A percentile compares a stretch with the other conserved stretches of the same genome.
Conservation (phyloP, 495 filamentous ascomycete species). For the Talaromyces liani region DNA sequence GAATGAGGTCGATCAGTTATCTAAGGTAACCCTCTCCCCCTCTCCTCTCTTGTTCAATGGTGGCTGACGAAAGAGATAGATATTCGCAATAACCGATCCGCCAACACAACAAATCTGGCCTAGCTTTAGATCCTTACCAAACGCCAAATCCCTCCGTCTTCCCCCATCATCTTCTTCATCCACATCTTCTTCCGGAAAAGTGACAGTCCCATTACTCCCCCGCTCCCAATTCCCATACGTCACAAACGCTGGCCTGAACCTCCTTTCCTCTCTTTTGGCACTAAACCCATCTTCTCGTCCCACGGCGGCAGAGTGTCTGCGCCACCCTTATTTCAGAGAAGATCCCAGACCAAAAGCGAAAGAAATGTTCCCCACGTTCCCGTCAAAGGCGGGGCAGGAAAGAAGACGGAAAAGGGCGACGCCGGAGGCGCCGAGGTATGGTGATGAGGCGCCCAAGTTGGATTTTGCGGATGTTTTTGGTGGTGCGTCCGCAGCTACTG, state of each 20-base stretch:
- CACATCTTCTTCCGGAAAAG: constrained; percentile 9
- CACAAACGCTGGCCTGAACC: constrained; percentile 61
- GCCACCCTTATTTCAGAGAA: constrained; percentile 81
- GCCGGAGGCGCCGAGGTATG: constrained; percentile 80
- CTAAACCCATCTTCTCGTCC: constrained; percentile 70
- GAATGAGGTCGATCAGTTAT: constrained; percentile 86
- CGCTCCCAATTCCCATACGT: constrained; percentile 76
- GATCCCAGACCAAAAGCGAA: constrained; percentile 80
- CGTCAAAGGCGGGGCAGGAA: constrained; percentile 91
- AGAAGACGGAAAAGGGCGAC: constrained; percentile 63
- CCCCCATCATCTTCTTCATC: constrained; percentile 41
- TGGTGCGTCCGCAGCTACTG: constrained; percentile 58
- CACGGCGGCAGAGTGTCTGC: constrained; percentile 60
- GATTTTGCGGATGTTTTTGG: constrained; percentile 71
- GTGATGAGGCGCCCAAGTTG: constrained; percentile 58
- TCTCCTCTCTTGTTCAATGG: neutral
- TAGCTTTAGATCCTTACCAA: constrained; percentile 77
- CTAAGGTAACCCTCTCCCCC: constrained; percentile 31
- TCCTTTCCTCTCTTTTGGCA: constrained; percentile 62
- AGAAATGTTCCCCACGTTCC: constrained; percentile 87
- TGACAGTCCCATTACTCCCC: constrained; percentile 25
- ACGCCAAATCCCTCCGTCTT: constrained; percentile 77
- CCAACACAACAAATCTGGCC: constrained; percentile 86
- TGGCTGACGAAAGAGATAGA: constrained; percentile 32
- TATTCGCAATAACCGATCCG: constrained; percentile 87